phyloP scores from a whole-genome alignment of 345 rosid genomes.

The Schrenkiella parvula region DNA sequence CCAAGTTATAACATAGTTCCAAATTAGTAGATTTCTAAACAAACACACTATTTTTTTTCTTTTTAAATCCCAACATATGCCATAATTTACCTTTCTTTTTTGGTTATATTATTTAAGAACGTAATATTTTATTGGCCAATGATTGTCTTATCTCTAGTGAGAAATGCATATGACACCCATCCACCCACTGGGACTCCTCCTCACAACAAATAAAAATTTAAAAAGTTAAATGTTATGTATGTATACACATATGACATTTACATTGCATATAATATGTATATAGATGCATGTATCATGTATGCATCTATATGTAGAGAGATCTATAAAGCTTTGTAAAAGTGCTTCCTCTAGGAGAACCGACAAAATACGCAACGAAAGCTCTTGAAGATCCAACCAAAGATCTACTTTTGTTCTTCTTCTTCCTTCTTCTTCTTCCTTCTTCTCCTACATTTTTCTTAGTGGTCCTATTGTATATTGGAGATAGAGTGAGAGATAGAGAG shows the following conservation, averaged over 20 bases:
- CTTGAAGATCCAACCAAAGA: constrained; percentile 16
- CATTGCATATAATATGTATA: background rate
- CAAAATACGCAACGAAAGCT: constrained; percentile 13
- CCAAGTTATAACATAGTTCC: background rate
- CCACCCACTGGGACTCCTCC: constrained; percentile 23
- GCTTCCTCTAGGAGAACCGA: constrained; percentile 16
- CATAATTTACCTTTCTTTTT: background rate
- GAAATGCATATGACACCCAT: constrained; percentile 25
- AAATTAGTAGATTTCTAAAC: background rate
- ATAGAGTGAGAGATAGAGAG: background rate
- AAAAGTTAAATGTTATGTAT: background rate
- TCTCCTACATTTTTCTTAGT: background rate
- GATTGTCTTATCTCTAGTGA: constrained; percentile 32
- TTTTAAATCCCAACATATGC: constrained; percentile 7
- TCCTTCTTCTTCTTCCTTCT: background rate
- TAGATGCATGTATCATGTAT: constrained; percentile 3
- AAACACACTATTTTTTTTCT: background rate
- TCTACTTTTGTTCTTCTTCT: background rate
- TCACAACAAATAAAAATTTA: background rate
- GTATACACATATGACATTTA: background rate
- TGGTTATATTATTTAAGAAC: background rate
- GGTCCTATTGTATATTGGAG: constrained; percentile 6
- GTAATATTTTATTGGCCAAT: constrained; percentile 16
- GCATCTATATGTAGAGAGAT: constrained; percentile 1
- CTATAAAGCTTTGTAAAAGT: constrained; percentile 19